Percentiles rank a stretch among this genome's conserved stretches.
Conservation (phyloP, 768 basidiomycete species). For the Boletus tomentosulus region DNA sequence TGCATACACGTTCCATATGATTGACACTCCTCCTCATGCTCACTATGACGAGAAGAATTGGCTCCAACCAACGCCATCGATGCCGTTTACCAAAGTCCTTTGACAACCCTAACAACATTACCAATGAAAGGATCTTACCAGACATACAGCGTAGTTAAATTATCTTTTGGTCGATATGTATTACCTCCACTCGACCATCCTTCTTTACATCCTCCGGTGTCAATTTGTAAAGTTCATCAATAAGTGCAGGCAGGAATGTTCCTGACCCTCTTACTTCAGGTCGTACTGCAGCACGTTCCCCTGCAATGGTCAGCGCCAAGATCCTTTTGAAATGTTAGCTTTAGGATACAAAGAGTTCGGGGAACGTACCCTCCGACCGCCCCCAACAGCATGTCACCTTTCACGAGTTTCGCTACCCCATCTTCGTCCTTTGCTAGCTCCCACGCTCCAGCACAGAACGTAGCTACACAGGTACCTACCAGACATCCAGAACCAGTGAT, state of each 20-base stretch:
- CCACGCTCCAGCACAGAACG: constrained; percentile 72
- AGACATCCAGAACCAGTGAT: constrained; percentile 94
- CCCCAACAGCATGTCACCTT: constrained; percentile 73
- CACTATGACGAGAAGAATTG: constrained; percentile 90
- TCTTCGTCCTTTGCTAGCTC: constrained; percentile 28
- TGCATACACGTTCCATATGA: constrained; percentile 97
- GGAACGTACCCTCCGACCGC: constrained; percentile 68
- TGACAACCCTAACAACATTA: constrained; percentile 16
- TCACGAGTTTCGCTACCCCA: constrained; percentile 46
- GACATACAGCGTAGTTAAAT: neutral
- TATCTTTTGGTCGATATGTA: neutral
- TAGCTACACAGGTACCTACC: constrained; percentile 69
- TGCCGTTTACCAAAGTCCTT: constrained; percentile 75
- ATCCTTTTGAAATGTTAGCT: constrained; percentile 35
- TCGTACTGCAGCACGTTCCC: constrained; percentile 51
- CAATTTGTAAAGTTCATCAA: constrained; percentile 54
- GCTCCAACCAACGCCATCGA: constrained; percentile 81
- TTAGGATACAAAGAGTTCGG: neutral
- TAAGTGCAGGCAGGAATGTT: constrained; percentile 60
- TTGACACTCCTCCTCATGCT: constrained; percentile 68
- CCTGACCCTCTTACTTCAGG: constrained; percentile 56
- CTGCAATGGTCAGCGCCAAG: constrained; percentile 55
- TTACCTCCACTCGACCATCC: constrained; percentile 27
- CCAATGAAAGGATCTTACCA: neutral
- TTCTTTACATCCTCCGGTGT: constrained; percentile 35